Conservation (phyloP, 352 stramenopile genomes). For the Elongisporangium senticosum region DNA sequence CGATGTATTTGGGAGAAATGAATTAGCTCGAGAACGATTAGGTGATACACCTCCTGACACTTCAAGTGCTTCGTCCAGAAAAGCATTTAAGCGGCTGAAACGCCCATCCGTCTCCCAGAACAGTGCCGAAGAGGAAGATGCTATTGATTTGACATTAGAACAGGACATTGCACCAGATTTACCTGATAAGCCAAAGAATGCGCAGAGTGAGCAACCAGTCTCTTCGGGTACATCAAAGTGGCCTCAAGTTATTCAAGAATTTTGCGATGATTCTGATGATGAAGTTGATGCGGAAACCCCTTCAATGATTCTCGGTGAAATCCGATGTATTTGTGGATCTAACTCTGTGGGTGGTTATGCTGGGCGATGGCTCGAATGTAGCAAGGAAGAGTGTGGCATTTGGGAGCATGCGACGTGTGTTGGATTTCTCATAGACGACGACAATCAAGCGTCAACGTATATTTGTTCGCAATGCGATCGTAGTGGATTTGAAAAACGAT, state of each 20-base stretch:
- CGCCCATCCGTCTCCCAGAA: neutral
- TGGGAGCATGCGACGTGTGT: slow-evolving; percentile 78
- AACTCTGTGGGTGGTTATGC: slow-evolving; percentile 40
- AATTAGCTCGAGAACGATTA: neutral
- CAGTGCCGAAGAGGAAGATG: neutral
- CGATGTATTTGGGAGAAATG: neutral
- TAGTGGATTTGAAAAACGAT: slow-evolving; percentile 22
- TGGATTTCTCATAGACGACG: slow-evolving; percentile 28
- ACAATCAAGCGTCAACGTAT: slow-evolving; percentile 22
- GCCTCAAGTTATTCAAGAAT: neutral
- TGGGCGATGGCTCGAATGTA: slow-evolving; percentile 68
- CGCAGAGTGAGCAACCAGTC: neutral
- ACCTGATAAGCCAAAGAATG: neutral
- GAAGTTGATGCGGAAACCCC: neutral
- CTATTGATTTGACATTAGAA: neutral
- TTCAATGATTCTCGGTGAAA: slow-evolving; percentile 22
- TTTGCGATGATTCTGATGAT: neutral
- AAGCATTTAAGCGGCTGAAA: neutral
- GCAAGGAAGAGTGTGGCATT: slow-evolving; percentile 44
- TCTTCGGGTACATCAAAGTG: neutral
- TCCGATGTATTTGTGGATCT: slow-evolving; percentile 52
- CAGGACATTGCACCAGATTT: neutral
- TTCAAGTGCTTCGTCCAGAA: neutral
- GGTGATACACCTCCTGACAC: neutral
- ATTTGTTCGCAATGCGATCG: slow-evolving; percentile 46